phyloP scores from a whole-genome alignment of 768 basidiomycete genomes.

The Phylloporus rhodoxanthus region DNA sequence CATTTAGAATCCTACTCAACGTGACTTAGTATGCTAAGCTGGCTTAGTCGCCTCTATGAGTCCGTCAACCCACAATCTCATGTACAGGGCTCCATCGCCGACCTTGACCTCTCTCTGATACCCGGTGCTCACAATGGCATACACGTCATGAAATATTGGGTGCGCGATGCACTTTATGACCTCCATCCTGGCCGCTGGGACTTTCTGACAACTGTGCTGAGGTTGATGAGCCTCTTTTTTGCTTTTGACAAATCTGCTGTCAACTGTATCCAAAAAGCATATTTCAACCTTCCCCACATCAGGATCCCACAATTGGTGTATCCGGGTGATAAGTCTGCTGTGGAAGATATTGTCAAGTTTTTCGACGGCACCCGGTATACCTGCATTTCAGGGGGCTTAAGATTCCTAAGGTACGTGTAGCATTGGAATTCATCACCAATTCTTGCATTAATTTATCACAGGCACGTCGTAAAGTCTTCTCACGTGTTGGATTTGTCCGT shows the following conservation, averaged over 20 bases:
- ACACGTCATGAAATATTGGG: constrained; percentile 41
- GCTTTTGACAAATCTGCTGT: constrained; percentile 33
- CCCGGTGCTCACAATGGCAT: constrained; percentile 36
- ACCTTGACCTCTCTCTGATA: constrained; percentile 33
- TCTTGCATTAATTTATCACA: constrained; percentile 26
- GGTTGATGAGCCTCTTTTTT: constrained; percentile 34
- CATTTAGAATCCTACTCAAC: not conserved
- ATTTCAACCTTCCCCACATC: constrained; percentile 16
- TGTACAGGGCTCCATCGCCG: constrained; percentile 38
- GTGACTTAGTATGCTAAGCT: constrained; percentile 15
- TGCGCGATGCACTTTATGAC: constrained; percentile 40
- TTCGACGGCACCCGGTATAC: constrained; percentile 24
- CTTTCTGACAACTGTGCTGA: constrained; percentile 34
- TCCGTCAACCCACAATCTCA: constrained; percentile 44
- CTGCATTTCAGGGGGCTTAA: constrained; percentile 33
- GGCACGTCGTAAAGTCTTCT: constrained; percentile 37
- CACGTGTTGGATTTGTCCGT: constrained; percentile 42
- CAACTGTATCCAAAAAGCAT: constrained; percentile 33
- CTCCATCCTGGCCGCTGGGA: not conserved
- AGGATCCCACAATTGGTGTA: constrained; percentile 7
- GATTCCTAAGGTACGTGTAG: constrained; percentile 35
- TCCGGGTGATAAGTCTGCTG: constrained; percentile 17
- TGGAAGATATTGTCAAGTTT: constrained; percentile 30
- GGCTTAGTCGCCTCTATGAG: constrained; percentile 43
- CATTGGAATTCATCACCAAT: constrained; percentile 3